Conservation (phyloP, 257 asterid species). For the Primulina huaijiensis region DNA sequence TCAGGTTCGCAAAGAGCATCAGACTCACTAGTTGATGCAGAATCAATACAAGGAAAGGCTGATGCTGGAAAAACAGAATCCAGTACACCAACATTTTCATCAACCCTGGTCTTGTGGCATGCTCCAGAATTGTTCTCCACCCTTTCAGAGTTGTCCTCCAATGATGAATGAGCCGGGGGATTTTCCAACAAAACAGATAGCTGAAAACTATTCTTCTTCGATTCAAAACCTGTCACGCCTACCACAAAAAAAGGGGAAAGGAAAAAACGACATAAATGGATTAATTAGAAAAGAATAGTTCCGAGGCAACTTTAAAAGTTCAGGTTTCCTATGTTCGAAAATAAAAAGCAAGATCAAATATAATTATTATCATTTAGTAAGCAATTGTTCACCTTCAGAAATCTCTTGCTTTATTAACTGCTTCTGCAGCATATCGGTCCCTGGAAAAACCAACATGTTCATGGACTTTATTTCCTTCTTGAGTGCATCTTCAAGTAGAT, state of each 20-base stretch:
- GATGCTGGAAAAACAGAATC: constrained; percentile 25
- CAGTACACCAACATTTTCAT: constrained; percentile 25
- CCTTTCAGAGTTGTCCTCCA: constrained; percentile 28
- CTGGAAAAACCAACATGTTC: constrained; percentile 89
- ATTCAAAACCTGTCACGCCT: constrained; percentile 36
- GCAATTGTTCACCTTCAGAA: constrained; percentile 45
- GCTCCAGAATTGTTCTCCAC: constrained; percentile 24
- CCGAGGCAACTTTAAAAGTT: not conserved
- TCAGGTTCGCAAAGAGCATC: constrained; percentile 26
- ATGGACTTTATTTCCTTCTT: constrained; percentile 60
- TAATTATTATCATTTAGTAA: not conserved
- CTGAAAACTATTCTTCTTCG: constrained; percentile 27
- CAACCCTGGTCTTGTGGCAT: constrained; percentile 14
- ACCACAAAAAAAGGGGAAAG: constrained; percentile 18
- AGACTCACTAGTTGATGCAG: constrained; percentile 22
- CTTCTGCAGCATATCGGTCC: constrained; percentile 88
- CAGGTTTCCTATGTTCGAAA: not conserved
- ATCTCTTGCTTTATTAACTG: constrained; percentile 42
- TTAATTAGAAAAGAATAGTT: not conserved
- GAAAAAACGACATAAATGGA: constrained; percentile 5
- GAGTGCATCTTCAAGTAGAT: constrained; percentile 51
- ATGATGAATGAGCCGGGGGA: constrained; percentile 34
- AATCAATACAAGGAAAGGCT: constrained; percentile 17
- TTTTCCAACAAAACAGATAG: constrained; percentile 36
- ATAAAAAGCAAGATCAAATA: not conserved